Conservation (phyloP, 1,284 basidiomycete species). For the Boletus sp. region DNA sequence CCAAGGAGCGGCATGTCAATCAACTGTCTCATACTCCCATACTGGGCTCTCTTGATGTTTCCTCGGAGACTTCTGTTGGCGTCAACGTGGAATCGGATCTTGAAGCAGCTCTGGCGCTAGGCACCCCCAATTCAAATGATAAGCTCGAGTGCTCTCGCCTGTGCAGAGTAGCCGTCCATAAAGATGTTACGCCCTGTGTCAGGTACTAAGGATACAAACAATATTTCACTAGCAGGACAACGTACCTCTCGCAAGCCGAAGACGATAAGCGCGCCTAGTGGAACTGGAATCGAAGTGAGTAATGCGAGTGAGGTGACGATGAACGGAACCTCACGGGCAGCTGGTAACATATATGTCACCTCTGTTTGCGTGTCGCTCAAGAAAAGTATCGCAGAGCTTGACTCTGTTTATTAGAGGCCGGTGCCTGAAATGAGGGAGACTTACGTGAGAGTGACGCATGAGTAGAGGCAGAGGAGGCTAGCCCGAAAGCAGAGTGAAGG, state of each 20-base stretch:
- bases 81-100: conserved; percentile 10
- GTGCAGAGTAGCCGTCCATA: conserved; percentile 15
- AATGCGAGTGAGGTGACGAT: background rate
- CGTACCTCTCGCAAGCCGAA: conserved; percentile 49
- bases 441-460: conserved; percentile 42
- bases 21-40: conserved; percentile 10
- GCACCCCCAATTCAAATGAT: conserved; percentile 18
- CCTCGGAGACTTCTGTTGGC: conserved; percentile 4
- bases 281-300: conserved; percentile 35
- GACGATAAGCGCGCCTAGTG: conserved; percentile 43
- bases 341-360: conserved; percentile 51
- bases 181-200: conserved; percentile 18
- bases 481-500: conserved; percentile 38
- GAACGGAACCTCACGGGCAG: conserved; percentile 41
- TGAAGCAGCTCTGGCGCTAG: conserved; percentile 25
- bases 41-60: conserved; percentile 1
- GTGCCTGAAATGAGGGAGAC: conserved; percentile 12
- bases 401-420: conserved; percentile 5
- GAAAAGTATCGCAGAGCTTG: conserved; percentile 44
- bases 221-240: background rate
- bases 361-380: conserved; percentile 32
- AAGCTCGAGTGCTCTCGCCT: conserved; percentile 7
- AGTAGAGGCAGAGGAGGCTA: conserved; percentile 44
- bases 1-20: background rate
- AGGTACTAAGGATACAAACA: background rate